These are phyloP conservation scores for Curvularia sp. DNA, from an alignment of 2,329 filamentous ascomycete species.

Conservation along the genomic window DNA sequence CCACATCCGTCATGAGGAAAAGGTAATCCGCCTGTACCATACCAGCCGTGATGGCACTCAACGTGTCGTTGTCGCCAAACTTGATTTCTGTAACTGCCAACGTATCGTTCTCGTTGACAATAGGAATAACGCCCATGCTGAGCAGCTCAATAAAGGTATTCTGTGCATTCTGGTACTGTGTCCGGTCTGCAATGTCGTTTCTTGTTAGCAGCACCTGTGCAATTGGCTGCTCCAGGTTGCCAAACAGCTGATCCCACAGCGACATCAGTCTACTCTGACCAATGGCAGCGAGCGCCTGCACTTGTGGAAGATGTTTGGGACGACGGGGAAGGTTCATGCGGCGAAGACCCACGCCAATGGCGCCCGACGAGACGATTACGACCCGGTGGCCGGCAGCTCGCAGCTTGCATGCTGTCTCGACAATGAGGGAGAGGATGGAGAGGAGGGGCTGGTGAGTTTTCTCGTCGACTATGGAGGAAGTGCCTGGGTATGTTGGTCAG, in stretches of 20 bases:
- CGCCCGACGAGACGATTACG: slow-evolving; percentile 94
- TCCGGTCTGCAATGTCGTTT: slow-evolving; percentile 95
- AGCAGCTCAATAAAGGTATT: slow-evolving; percentile 91
- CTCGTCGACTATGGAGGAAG: slow-evolving; percentile 98
- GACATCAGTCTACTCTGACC: slow-evolving; percentile 95
- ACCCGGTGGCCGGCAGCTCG: slow-evolving; percentile 92
- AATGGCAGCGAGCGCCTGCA: slow-evolving; percentile 94
- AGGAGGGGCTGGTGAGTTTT: slow-evolving; percentile 91
- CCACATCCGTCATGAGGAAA: slow-evolving; percentile 98
- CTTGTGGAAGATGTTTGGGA: slow-evolving; percentile 86
- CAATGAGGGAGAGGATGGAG: slow-evolving; percentile 88
- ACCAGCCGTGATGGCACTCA: slow-evolving; percentile 93
- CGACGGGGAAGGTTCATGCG: slow-evolving; percentile 87
- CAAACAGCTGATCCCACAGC: slow-evolving; percentile 93
- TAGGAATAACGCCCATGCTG: slow-evolving; percentile 94
- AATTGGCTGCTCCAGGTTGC: slow-evolving; percentile 85
- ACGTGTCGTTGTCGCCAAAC: slow-evolving; percentile 97
- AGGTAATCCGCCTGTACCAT: slow-evolving; percentile 98
- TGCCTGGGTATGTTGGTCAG: slow-evolving; percentile 67
- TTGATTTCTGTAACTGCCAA: slow-evolving; percentile 98
- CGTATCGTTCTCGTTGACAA: slow-evolving; percentile 99
- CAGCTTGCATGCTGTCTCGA: slow-evolving; percentile 88
- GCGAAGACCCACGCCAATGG: slow-evolving; percentile 90
- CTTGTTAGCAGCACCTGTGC: slow-evolving; percentile 93
- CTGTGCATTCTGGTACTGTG: slow-evolving; percentile 94